These are phyloP conservation scores for Cercospora beticola DNA, from an alignment of 2,329 filamentous ascomycete species.

Conservation along the genomic window DNA sequence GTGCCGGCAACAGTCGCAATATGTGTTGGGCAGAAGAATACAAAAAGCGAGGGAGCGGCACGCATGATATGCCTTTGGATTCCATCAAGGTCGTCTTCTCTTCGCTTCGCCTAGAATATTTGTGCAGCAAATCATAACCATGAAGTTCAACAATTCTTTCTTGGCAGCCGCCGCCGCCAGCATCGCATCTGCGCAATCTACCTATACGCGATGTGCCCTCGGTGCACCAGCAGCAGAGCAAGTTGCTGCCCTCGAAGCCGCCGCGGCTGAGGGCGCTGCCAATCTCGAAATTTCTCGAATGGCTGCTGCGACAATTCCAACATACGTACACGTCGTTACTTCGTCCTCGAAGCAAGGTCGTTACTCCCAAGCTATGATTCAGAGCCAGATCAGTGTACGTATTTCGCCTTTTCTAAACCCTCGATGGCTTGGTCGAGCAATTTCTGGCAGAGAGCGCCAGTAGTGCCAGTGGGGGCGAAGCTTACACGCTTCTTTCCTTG, in stretches of 20 bases:
- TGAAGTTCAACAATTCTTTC: constrained; percentile 5
- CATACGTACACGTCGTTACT: constrained; percentile 45
- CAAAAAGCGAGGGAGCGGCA: constrained; percentile 5
- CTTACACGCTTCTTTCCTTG: background rate
- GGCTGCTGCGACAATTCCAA: constrained; percentile 3
- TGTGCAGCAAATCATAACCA: background rate
- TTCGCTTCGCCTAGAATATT: background rate
- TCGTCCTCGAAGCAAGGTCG: constrained; percentile 29
- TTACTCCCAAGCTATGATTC: constrained; percentile 17
- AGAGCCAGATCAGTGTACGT: constrained; percentile 10
- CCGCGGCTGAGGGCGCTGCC: constrained; percentile 1
- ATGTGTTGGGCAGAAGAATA: background rate
- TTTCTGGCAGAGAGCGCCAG: background rate
- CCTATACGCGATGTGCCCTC: constrained; percentile 1
- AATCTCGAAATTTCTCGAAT: background rate
- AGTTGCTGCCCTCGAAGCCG: constrained; percentile 1
- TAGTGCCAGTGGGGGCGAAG: background rate
- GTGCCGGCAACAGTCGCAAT: background rate
- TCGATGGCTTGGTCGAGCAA: background rate
- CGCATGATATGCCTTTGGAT: background rate
- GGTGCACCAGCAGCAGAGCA: constrained; percentile 3
- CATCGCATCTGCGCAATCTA: constrained; percentile 2
- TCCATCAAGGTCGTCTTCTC: constrained; percentile 7
- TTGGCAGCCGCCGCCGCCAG: constrained; percentile 6
- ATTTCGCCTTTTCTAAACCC: too few species aligned